Evolutionary conservation across 2,329 filamentous ascomycete genomes (phyloP), one percentile per base, ranked within the genome.

Genomic region (Fusarium beomiforme): DNA sequence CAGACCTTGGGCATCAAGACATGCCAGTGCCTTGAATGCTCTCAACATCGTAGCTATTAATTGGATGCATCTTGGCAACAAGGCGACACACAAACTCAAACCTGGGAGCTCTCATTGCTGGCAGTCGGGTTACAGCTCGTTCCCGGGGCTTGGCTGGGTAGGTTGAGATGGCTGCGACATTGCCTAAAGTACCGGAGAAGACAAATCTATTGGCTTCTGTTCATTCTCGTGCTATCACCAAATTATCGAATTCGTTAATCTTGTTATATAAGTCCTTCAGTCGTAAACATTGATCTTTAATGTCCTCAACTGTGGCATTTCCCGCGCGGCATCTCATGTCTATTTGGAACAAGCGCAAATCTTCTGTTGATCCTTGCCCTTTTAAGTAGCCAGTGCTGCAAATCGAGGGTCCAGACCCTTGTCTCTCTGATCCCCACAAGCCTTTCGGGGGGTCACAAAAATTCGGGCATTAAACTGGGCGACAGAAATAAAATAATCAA

Each of bases 1-100:
- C 2, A 70, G 14, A 2, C 66, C 68, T 21, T 69, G 65, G 0
- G 56, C 44, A 33, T 69, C 53, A 14, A 70, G 39, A 61, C 65
- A 70, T 7, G 68, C 51, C 51, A 23, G 37, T 42, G 16, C 51
- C 51, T 14, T 54, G 51, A 9, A 54, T 42, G 21, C 42, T 54
- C n/a, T 54, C 51, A 8, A 54, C 31, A 19, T 54, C 51, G 12
- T 53, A 53, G 23, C 21, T 33, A 29, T 53, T 26, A 13, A 33
- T 53, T 13, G 49, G 34, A 6, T 53, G 49, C 49, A 53, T 53
- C 12, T 39, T 53, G 17, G 49, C 49, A n/a, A 53, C 49, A 37
- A 53, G 49, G 16, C 49, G 49, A 37, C 37, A 53, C 17, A 53
- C 49, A 53, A 53, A 53, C 23, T 53, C 49, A 17, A 53, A 39